Base-by-base conservation (phyloP, 371 early-diverging fungal species). In the Chytridium lagenaria region DNA sequence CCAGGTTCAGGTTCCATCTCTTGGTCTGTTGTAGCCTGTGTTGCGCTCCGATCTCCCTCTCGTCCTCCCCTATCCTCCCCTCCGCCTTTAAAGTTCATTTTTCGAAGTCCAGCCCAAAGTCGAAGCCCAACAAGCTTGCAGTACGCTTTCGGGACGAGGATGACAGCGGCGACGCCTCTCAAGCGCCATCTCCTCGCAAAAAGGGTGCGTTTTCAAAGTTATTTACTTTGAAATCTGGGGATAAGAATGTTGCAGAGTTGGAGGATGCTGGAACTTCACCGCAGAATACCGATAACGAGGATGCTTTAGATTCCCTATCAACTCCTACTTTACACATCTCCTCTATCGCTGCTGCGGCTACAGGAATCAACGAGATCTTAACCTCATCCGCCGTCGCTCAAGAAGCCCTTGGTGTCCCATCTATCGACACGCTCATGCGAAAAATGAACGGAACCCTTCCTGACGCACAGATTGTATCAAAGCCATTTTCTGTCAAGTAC, bases 21-120 rank as follows among this genome's bases (percentile, higher is more conserved):
- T 34, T 61, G 61, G 61, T 34, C 36, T 10, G 61, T 61, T 26
- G 37, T 61, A 22, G 61, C 61, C 36, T 61, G 61, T 61, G 61
- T 61, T 36, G 61, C 61, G 7, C 61, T 61, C 26, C 7, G 36
- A 23, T 61, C 61, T 23, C 55, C 55, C 23, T 26, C 55, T 22
- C 55, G n/a, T 26, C 55, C 55, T 10, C 12, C 55, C 26, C 12
- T 26, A 15, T 26, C 55, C 23, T n/a, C 55, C 3, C 34, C 61
- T 34, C 36, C 61, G 36, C 10, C 30, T 5, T 55, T 26, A 55
- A n/a, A n/a, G n/a, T n/a, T n/a, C n/a, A n/a, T n/a, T n/a, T n/a
- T n/a, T n/a, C n/a, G n/a, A n/a, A n/a, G n/a, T n/a, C n/a, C n/a
- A n/a, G n/a, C n/a, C 30, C 55, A 55, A 16, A 10, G 26, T 55